Base-by-base conservation (phyloP, 1,139 yeast species). In the Blastobotrys aristatus region DNA sequence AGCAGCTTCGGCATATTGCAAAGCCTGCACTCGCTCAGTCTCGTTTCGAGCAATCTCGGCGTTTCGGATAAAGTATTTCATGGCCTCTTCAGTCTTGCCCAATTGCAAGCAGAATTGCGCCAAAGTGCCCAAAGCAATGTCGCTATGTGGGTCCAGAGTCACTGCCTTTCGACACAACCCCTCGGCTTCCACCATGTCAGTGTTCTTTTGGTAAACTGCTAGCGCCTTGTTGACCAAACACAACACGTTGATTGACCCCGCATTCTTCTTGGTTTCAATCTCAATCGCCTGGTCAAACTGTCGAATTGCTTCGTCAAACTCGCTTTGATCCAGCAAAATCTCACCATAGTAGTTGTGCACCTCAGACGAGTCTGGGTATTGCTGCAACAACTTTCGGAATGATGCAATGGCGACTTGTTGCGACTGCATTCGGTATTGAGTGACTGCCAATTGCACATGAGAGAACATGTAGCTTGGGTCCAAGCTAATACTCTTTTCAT, bases 261-360 rank as follows among this genome's bases (percentile, higher is more conserved):
- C 66, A 61, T 46, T 62, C 60, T 57, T 71, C 62, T 54, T 66
- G 69, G 76, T 75, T 68, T 90, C 97, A 63, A 92, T 75, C 66
- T 87, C 81, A 49, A 83, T 82, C 50, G 98, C 90, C 61, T 79
- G 77, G 57, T 90, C 96, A 66, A 89, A 92, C 72, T 89, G 92
- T 65, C 80, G 80, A 52, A 80, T 70, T 51, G 98, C 96, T 55
- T 77, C 83, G 39, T 70, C 76, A 51, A 77, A 72, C 57, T 85
- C 86, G 60, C 85, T 84, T 60, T 79, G 78, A 65, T 92, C 97
- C 55, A 89, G 82, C 62, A 90, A 75, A 47, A 92, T 84, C 72
- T 92, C 98, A 63, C 97, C 98, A 64, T 82, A 88, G 69, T 90
- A 94, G 73, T 89, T 90, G 70, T 94, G 95, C 59, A 89, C 86